Evolutionary conservation across 2,329 filamentous ascomycete genomes (phyloP).

Genomic region (Colletotrichum orchidophilum): DNA sequence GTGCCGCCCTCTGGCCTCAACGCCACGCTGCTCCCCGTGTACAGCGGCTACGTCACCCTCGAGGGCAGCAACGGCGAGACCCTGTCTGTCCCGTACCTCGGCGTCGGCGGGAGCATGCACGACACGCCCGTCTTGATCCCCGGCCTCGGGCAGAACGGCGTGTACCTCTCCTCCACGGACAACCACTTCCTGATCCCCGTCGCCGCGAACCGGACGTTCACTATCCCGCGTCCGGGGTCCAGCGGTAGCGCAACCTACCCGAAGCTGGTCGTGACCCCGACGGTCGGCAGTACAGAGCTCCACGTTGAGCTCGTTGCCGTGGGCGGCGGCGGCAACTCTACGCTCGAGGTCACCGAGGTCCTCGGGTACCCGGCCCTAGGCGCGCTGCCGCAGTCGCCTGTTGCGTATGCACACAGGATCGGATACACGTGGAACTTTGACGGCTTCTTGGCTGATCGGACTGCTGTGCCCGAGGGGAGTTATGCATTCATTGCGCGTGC

Average conservation of each 20-base stretch:
- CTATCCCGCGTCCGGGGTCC: slow-evolving; percentile 34
- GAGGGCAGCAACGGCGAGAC: slow-evolving; percentile 47
- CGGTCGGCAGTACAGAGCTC: slow-evolving; percentile 35
- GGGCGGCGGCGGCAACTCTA: slow-evolving; percentile 16
- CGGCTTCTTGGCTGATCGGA: slow-evolving; percentile 37
- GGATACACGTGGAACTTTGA: slow-evolving; percentile 31
- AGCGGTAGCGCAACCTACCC: background rate
- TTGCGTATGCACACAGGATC: slow-evolving; percentile 20
- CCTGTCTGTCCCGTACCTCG: slow-evolving; percentile 51
- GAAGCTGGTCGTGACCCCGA: slow-evolving; percentile 19
- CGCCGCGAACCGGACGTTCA: slow-evolving; percentile 38
- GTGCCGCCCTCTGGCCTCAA: slow-evolving; percentile 41
- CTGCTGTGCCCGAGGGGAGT: slow-evolving; percentile 36
- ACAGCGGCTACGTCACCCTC: slow-evolving; percentile 53
- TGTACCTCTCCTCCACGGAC: slow-evolving; percentile 31
- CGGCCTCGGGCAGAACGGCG: slow-evolving; percentile 12
- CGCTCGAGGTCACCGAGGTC: slow-evolving; percentile 27
- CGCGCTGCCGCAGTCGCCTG: slow-evolving; percentile 35
- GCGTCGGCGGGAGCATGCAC: slow-evolving; percentile 43
- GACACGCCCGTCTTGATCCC: slow-evolving; percentile 30
- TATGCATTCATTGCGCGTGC: slow-evolving; percentile 39
- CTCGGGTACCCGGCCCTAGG: slow-evolving; percentile 38
- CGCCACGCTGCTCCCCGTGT: slow-evolving; percentile 47
- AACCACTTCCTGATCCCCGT: slow-evolving; percentile 30
- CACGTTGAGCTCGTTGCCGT: slow-evolving; percentile 37